A percentile compares a stretch with the other conserved stretches of the same genome.
These are phyloP conservation scores for Didymella arachidicola DNA, from an alignment of 2,329 filamentous ascomycete species.

Conservation along the genomic window DNA sequence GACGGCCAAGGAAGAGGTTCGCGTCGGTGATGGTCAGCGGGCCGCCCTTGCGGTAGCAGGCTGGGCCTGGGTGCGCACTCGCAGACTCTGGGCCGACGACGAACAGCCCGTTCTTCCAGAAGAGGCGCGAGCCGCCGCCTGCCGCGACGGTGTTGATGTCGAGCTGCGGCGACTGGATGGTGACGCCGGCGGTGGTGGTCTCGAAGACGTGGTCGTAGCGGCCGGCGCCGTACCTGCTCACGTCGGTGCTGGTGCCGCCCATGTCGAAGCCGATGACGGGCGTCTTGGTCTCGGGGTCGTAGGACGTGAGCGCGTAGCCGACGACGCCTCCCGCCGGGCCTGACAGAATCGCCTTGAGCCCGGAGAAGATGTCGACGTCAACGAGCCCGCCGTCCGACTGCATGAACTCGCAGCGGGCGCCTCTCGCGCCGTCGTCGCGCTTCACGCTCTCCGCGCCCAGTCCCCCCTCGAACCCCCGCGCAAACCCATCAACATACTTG, in stretches of 20 bases:
- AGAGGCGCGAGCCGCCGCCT: constrained; percentile 83
- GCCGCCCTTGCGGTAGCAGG: constrained; percentile 88
- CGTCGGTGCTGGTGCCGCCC: constrained; percentile 92
- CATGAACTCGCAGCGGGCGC: constrained; percentile 93
- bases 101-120: constrained; percentile 89
- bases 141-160: constrained; percentile 96
- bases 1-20: constrained; percentile 82
- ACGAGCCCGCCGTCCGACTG: constrained; percentile 79
- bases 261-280: constrained; percentile 96
- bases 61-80: constrained; percentile 86
- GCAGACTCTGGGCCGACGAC: constrained; percentile 90
- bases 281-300: constrained; percentile 80
- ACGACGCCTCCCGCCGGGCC: constrained; percentile 94
- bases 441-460: constrained; percentile 79
- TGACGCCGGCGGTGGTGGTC: constrained; percentile 91
- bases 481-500: constrained; percentile 79
- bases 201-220: constrained; percentile 94
- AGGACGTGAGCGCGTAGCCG: constrained; percentile 89
- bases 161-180: constrained; percentile 88
- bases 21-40: constrained; percentile 94
- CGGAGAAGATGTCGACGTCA: constrained; percentile 82
- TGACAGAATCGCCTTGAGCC: constrained; percentile 83
- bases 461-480: constrained; percentile 80
- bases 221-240: constrained; percentile 84
- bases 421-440: constrained; percentile 68